A percentile compares a stretch with the other conserved stretches of the same genome.
phyloP scores from a whole-genome alignment of 139 green algal genomes.

The Picochlorum sp. region DNA sequence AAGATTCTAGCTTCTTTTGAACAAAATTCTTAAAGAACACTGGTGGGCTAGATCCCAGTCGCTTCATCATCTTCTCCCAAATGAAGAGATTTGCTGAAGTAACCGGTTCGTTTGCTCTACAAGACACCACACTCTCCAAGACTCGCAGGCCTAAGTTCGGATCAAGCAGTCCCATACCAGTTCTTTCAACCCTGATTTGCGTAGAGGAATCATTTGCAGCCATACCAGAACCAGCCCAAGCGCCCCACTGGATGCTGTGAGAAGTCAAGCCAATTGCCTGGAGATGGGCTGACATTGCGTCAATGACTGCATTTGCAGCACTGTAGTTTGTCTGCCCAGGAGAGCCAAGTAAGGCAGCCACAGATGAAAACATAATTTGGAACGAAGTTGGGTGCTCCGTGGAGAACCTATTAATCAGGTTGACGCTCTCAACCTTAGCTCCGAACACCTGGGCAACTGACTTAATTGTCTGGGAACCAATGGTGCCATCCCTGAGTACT shows the following conservation, averaged over 20 bases:
- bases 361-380: conserved; percentile 68
- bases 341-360: conserved; percentile 67
- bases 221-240: conserved; percentile 79
- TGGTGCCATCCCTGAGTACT: conserved; percentile 60
- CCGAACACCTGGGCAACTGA: conserved; percentile 33
- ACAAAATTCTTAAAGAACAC: conserved; percentile 28
- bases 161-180: conserved; percentile 50
- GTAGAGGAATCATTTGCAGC: conserved; percentile 44
- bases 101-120: conserved; percentile 3
- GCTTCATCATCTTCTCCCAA: conserved; percentile 27
- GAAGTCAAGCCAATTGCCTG: conserved; percentile 1
- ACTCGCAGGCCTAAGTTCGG: conserved; percentile 31
- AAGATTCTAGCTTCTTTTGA: not conserved
- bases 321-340: conserved; percentile 73
- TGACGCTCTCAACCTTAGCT: conserved; percentile 38
- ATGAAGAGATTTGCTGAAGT: conserved; percentile 28
- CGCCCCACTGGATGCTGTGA: conserved; percentile 74
- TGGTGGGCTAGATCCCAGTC: conserved; percentile 19
- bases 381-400: conserved; percentile 14
- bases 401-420: not conserved
- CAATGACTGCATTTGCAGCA: conserved; percentile 64
- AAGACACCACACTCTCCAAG: conserved; percentile 23
- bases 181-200: conserved; percentile 49
- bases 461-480: conserved; percentile 41
- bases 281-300: conserved; percentile 24